A percentile compares a stretch with the other conserved stretches of the same genome.
Evolutionary conservation across 2,329 filamentous ascomycete species (phyloP).

Genomic region (Aspergillus aculeatus): DNA sequence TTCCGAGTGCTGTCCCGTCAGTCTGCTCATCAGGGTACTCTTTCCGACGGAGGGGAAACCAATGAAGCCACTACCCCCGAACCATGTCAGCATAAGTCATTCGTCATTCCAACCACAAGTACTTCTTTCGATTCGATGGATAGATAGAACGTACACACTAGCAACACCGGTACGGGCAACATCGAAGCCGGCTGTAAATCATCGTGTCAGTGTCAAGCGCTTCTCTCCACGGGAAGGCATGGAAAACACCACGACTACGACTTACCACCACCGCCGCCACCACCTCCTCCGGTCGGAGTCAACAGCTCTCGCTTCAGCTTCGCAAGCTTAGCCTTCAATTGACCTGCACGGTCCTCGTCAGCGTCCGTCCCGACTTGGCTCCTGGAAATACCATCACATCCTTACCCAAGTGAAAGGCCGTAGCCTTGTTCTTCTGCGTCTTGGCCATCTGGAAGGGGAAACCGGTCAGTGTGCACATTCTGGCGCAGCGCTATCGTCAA

Average conservation of each 20-base stretch:
- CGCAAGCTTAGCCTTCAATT: conserved; percentile 96
- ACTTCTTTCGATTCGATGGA: background rate
- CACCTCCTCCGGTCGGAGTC: conserved; percentile 74
- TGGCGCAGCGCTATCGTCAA: conserved; percentile 1
- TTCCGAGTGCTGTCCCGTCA: conserved; percentile 97
- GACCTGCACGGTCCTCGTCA: conserved; percentile 49
- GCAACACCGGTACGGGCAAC: conserved; percentile 96
- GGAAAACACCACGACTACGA: conserved; percentile 11
- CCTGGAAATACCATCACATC: conserved; percentile 10
- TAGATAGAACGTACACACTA: conserved; percentile 61
- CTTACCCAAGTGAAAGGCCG: conserved; percentile 81
- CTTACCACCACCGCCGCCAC: conserved; percentile 66
- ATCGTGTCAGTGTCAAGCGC: background rate
- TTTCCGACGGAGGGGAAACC: conserved; percentile 98
- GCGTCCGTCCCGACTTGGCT: conserved; percentile 12
- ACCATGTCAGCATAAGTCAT: conserved; percentile 14
- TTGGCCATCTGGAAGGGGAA: conserved; percentile 71
- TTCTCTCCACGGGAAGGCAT: background rate
- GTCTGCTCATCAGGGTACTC: conserved; percentile 90
- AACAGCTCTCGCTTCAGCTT: conserved; percentile 96
- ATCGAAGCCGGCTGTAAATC: conserved; percentile 73
- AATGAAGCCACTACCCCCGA: conserved; percentile 68
- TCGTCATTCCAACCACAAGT: background rate
- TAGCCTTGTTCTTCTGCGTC: conserved; percentile 97
- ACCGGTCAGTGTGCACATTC: conserved; percentile 14